Base-by-base conservation (phyloP, 306 rosid species). In the Sesbania bispinosa region DNA sequence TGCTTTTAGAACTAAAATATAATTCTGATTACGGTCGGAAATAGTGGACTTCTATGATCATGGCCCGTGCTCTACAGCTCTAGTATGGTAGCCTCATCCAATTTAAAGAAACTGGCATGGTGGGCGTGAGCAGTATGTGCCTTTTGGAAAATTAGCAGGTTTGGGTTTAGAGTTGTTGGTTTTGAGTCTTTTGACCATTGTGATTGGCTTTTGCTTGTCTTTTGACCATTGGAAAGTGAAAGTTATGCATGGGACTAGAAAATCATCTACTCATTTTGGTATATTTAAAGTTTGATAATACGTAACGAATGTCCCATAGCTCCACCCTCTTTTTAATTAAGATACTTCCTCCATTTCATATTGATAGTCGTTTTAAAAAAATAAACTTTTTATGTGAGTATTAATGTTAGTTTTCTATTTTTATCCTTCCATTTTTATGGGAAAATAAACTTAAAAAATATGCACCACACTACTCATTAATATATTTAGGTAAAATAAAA, bases 191-290 rank as follows among this genome's bases (percentile, higher is more conserved):
- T n/a, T n/a, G n/a, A 26, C 19, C 32, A 21, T 21, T 35, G 9
- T 26, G 41, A 45, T 58, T 27, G 18, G 50, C 9, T 60, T 35
- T 35, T 33, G 13, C 8, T 62, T 26, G 11, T 18, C 58, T 29
- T 73, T 73, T 74, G 45, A 38, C 50, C 29, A 61, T 38, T 24
- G 26, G 33, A 62, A 62, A 50, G 52, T 50, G 71, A 43, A 8
- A 21, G 51, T 23, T 29, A 10, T 60, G 61, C 58, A 14, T 60
- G 61, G 16, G 9, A 30, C 7, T n/a, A n/a, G n/a, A 51, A 63
- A 74, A 11, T 43, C 33, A 0, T 27, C 5, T 43, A 14, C 15
- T 7, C 42, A 10, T 19, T 35, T 45, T 35, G n/a, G 61, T 32
- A 16, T 68, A 59, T 47, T 67, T 60, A 19, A 77, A 26, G 50